Conservation (phyloP, 495 filamentous ascomycete species). For the Xylaria curta region DNA sequence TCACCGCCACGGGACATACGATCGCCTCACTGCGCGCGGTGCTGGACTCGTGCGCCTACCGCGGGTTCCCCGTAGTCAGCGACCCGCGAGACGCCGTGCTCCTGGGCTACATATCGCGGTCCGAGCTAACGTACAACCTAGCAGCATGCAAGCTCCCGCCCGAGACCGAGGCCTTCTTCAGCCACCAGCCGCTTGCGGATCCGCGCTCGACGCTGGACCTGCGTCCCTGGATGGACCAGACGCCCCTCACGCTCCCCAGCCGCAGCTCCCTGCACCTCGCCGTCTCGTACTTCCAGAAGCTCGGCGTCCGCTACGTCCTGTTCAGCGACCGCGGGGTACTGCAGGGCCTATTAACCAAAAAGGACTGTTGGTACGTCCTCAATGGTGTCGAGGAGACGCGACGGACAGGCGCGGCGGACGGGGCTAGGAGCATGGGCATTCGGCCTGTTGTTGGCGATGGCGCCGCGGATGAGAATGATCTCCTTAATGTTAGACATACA, state of each 20-base stretch:
- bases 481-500: constrained; percentile 15
- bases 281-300: constrained; percentile 88
- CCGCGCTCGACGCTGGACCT: constrained; percentile 82
- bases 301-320: constrained; percentile 88
- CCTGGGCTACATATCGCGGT: constrained; percentile 91
- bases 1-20: constrained; percentile 87
- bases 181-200: constrained; percentile 81
- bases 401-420: constrained; percentile 34
- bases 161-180: constrained; percentile 82
- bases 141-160: constrained; percentile 66
- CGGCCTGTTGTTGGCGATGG: not conserved
- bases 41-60: constrained; percentile 74
- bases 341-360: constrained; percentile 91
- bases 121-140: constrained; percentile 84
- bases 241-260: constrained; percentile 85
- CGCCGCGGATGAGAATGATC: not conserved
- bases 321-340: constrained; percentile 83
- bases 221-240: constrained; percentile 97
- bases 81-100: constrained; percentile 76
- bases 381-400: constrained; percentile 76
- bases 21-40: constrained; percentile 74
- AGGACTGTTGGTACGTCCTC: constrained; percentile 95
- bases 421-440: constrained; percentile 7
- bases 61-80: constrained; percentile 90
- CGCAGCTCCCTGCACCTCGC: constrained; percentile 78